Evolutionary conservation across 2,329 filamentous ascomycete species (phyloP), one percentile per base, ranked within the genome.

Genomic region (Eutypella sp.): DNA sequence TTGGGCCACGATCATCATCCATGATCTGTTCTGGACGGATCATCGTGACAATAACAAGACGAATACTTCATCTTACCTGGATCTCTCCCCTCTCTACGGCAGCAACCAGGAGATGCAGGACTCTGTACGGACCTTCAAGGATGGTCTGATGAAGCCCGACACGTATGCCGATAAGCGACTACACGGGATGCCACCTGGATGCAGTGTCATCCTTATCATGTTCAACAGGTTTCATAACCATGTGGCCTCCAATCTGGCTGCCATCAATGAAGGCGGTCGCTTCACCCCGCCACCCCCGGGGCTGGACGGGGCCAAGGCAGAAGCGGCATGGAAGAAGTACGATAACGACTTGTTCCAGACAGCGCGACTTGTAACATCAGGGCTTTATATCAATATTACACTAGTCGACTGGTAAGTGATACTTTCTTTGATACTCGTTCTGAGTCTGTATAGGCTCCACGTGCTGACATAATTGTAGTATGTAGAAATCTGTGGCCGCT

Each of bases 161-260:
- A 71, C 73, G 7, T 91, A 86, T 53, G 80, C 84, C 3, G 85
- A 89, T 58, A 82, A 82, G 64, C 76, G 87, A 44, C 69, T 90
- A 2, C 66, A 84, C 20, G 84, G 80, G 9, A 84, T 87, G 57
- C 87, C 87, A 0, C 84, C 87, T 0, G 85, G 85, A 11, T 84
- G 87, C 4, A 77, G 81, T 46, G 82, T 87, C 4, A 58, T 91
- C 3, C 67, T 91, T 23, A 76, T 91, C 64, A 89, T 90, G 85
- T 84, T 89, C 67, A 85, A 85, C 57, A 78, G 83, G 20, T 95
- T 95, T 67, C 92, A 96, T 67, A 96, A 97, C 67, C 78, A 93
- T 53, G 81, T 90, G 0, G 90, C 87, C 2, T 78, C 82, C 44
- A 85, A 92, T 49, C 71, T 96, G 16, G 87, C 87, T 0, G 70